These are phyloP conservation scores for Potentilla sterilis DNA, from an alignment of 306 rosid genomes.

Conservation along the genomic window DNA sequence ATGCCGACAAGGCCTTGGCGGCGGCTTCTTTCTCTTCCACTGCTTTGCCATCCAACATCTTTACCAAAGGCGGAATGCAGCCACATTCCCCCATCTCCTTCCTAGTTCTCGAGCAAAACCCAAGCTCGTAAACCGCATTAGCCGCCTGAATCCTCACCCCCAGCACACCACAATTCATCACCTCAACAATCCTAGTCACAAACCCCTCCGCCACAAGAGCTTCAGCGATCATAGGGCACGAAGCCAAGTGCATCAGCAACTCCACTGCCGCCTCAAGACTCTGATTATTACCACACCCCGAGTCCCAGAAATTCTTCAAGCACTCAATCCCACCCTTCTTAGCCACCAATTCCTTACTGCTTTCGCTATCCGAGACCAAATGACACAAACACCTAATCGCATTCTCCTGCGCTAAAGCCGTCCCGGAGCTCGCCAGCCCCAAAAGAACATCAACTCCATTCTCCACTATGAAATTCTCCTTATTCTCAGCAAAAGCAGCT, in stretches of 20 bases:
- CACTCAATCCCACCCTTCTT: conserved; percentile 76
- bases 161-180: conserved; percentile 62
- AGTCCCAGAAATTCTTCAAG: conserved; percentile 82
- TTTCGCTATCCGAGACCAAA: conserved; percentile 56
- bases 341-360: conserved; percentile 46
- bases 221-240: conserved; percentile 45
- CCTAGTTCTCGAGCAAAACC: conserved; percentile 51
- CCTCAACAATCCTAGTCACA: conserved; percentile 43
- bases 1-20: conserved; percentile 63
- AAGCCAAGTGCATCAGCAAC: conserved; percentile 59
- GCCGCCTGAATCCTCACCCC: conserved; percentile 73
- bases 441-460: conserved; percentile 61
- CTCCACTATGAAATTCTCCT: conserved; percentile 69
- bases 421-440: conserved; percentile 67
- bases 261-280: conserved; percentile 70
- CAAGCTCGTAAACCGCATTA: conserved; percentile 60
- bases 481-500: conserved; percentile 52
- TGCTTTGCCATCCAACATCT: conserved; percentile 90
- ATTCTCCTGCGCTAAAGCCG: conserved; percentile 66
- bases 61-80: conserved; percentile 51
- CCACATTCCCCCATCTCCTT: conserved; percentile 88
- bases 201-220: conserved; percentile 62
- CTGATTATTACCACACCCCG: conserved; percentile 35
- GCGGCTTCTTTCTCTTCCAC: conserved; percentile 80
- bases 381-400: conserved; percentile 71